Conservation (phyloP, 176 grass and related monocot genomes). For the Oryza meridionalis region DNA sequence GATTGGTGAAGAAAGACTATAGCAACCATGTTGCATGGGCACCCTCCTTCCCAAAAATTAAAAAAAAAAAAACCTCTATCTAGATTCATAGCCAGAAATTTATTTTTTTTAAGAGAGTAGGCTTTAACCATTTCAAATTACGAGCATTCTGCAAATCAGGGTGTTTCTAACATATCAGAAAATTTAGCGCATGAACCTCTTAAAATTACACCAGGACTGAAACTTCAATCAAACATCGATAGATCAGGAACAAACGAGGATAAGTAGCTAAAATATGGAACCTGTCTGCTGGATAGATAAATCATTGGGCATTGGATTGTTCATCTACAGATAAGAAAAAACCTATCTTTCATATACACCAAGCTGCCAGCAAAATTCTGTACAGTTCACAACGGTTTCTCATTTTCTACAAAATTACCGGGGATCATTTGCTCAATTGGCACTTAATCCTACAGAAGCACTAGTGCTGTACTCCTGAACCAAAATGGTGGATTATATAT, state of each 20-base stretch:
- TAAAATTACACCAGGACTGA: neutral
- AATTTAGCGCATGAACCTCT: neutral
- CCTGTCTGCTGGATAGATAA: conserved; percentile 1
- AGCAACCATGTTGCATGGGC: neutral
- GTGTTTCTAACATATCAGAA: neutral
- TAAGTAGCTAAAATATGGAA: neutral
- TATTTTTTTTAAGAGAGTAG: neutral
- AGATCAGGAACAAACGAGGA: neutral
- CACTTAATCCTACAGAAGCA: conserved; percentile 42
- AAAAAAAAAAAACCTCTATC: too few relatives aligned
- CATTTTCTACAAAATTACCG: conserved; percentile 36
- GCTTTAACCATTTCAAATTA: neutral
- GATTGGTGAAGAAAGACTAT: neutral
- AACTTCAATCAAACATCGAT: neutral
- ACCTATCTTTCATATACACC: conserved; percentile 37
- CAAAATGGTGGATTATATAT: conserved; percentile 32
- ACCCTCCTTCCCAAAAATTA: too few relatives aligned
- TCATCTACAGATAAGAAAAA: conserved; percentile 12
- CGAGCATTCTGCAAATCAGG: neutral
- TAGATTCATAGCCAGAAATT: too few relatives aligned
- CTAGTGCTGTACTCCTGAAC: conserved; percentile 34
- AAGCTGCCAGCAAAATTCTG: conserved; percentile 45
- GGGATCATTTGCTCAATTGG: conserved; percentile 16
- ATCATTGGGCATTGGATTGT: neutral
- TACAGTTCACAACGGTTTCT: conserved; percentile 46